Conservation (phyloP, 129 eudicot species). For the Deinandra increscens region DNA sequence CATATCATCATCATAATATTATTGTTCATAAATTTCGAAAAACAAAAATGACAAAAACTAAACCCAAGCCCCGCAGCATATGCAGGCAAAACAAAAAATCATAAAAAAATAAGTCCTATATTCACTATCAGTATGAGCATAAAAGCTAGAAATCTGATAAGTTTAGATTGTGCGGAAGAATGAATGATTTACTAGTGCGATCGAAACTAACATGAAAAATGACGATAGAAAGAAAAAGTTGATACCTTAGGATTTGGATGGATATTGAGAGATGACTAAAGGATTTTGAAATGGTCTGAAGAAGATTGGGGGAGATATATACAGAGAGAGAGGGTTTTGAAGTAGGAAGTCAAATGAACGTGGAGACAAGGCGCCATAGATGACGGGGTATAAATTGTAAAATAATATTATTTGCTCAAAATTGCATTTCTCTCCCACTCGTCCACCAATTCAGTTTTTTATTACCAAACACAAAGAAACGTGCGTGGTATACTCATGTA, state of each 20-base stretch:
- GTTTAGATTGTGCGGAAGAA: too few relatives aligned
- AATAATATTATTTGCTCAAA: too few relatives aligned
- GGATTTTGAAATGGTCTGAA: conserved; percentile 20
- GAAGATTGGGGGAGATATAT: neutral
- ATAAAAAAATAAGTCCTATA: too few relatives aligned
- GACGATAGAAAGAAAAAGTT: neutral
- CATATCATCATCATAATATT: neutral
- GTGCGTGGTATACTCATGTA: too few relatives aligned
- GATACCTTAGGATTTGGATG: conserved; percentile 19
- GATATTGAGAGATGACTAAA: neutral
- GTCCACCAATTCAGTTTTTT: too few relatives aligned
- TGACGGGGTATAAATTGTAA: neutral
- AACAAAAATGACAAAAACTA: too few relatives aligned
- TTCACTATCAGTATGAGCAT: neutral
- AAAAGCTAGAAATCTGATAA: neutral
- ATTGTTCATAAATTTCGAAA: neutral
- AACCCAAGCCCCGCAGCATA: too few relatives aligned
- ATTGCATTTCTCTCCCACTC: too few relatives aligned
- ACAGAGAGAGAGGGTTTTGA: conserved; percentile 1
- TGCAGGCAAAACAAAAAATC: neutral
- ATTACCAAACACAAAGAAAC: too few relatives aligned
- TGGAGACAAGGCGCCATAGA: conserved; percentile 28
- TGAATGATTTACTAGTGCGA: too few relatives aligned
- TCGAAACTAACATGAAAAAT: too few relatives aligned
- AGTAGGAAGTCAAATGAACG: conserved; percentile 36